These are phyloP conservation scores for Penicillium parvum DNA, from an alignment of 495 filamentous ascomycete genomes.

Conservation along the genomic window DNA sequence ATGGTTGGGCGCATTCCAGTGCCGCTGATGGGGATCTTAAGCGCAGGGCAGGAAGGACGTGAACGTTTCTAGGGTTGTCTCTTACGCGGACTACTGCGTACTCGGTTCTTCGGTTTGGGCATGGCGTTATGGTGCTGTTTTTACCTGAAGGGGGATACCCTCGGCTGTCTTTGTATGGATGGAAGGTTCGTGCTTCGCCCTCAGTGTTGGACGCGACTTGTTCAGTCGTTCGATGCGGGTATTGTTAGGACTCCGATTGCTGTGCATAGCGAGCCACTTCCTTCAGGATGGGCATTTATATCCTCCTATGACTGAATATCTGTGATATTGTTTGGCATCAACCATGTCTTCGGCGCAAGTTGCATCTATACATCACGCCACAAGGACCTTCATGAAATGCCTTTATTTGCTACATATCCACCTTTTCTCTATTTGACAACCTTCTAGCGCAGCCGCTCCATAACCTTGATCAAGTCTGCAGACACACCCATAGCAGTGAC, in stretches of 20 bases:
- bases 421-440: constrained; percentile 3
- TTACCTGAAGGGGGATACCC: too few relatives aligned
- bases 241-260: too few relatives aligned
- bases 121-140: too few relatives aligned
- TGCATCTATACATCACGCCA: too few relatives aligned
- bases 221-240: too few relatives aligned
- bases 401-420: constrained; percentile 6
- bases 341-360: too few relatives aligned
- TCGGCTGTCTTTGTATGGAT: too few relatives aligned
- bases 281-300: too few relatives aligned
- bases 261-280: too few relatives aligned
- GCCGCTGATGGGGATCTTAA: constrained; percentile 11
- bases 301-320: constrained; percentile 54
- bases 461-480: constrained; percentile 80
- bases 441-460: constrained; percentile 44
- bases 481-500: constrained; percentile 97
- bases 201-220: too few relatives aligned
- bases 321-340: constrained; percentile 36
- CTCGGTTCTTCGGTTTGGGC: too few relatives aligned
- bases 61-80: constrained; percentile 1
- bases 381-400: constrained; percentile 3
- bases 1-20: constrained; percentile 3
- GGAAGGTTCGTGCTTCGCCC: too few relatives aligned
- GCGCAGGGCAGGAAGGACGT: constrained; percentile 10
- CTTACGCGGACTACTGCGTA: constrained; percentile 9